Base-by-base conservation (phyloP, 1,284 basidiomycete genomes). In the Ganoderma sp. region DNA sequence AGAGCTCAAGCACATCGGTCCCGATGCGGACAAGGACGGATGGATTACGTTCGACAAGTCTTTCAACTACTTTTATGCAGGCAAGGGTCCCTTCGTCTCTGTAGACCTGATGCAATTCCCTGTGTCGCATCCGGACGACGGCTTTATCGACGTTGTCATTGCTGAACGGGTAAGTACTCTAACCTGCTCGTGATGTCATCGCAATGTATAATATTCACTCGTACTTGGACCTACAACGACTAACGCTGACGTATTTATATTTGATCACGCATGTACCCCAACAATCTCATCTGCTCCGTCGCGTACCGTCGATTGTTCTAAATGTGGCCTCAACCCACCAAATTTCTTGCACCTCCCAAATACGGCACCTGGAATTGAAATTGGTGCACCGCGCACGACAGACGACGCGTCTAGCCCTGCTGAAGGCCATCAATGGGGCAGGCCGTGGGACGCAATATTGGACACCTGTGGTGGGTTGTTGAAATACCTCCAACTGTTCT, bases 71-170 rank as follows among this genome's bases (percentile, higher is more conserved):
- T 79, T 95, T 52, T 90, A 85, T 73, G 90, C 88, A 9, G 90
- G 91, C 1, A 89, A 92, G 77, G 90, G 89, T 7, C 90, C 90
- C 3, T 92, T 86, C 77, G 88, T 87, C 79, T 69, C 67, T 9
- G 41, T 91, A 62, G 92, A 95, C 77, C 82, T 94, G 52, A 93
- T 96, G 90, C 90, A 95, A 64, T 97, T 96, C 79, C 95, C 95
- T 0, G 89, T 93, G 3, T 90, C 93, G 1, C 79, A 89, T 48
- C 88, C 92, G 0, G 89, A 92, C 62, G 91, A 95, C 75, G 96
- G 95, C 0, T 77, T 91, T 48, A 88, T 97, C 65, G 95, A 98
- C 76, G 79, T 97, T 25, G 87, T 88, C 45, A 82, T 90, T 22
- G 91, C 96, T 81, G 86, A 87, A 64, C 73, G 84, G 65, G 93